phyloP scores from a whole-genome alignment of 768 basidiomycete genomes.

The Collybiopsis confluens region DNA sequence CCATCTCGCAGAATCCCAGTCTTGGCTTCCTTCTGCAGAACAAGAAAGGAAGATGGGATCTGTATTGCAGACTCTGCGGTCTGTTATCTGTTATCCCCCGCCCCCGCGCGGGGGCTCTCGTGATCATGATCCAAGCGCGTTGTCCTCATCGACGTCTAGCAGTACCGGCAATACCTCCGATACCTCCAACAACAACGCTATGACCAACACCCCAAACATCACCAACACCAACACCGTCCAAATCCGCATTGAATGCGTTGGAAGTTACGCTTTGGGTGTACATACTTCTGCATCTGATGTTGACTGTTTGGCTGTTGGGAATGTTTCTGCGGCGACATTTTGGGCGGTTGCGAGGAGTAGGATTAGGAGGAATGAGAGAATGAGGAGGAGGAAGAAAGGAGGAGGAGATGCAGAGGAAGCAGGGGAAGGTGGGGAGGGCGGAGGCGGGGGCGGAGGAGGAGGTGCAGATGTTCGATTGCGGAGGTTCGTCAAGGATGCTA shows the following conservation, averaged over 20 bases:
- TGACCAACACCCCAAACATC: neutral
- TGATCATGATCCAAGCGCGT: too few species aligned
- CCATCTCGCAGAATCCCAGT: neutral
- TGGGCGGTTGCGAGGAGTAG: constrained; percentile 12
- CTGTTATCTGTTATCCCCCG: neutral
- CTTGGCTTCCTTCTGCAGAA: neutral
- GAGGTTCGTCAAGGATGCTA: constrained; percentile 18
- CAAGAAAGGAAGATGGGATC: neutral
- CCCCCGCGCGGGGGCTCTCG: too few species aligned
- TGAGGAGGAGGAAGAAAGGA: neutral
- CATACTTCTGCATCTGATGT: constrained; percentile 15
- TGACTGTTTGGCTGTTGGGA: constrained; percentile 18
- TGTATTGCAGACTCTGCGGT: neutral
- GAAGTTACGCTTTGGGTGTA: constrained; percentile 17
- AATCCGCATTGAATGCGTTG: constrained; percentile 10
- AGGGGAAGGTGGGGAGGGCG: too few species aligned
- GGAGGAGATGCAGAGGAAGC: neutral
- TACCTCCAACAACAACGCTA: too few species aligned
- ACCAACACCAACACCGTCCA: neutral
- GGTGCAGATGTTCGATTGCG: constrained; percentile 7
- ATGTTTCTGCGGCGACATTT: constrained; percentile 16
- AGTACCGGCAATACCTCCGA: too few species aligned
- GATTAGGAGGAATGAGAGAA: neutral
- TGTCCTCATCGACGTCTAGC: too few species aligned
- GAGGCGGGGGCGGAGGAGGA: too few species aligned